Conservation (phyloP, 306 rosid genomes). For the Purshia tridentata region DNA sequence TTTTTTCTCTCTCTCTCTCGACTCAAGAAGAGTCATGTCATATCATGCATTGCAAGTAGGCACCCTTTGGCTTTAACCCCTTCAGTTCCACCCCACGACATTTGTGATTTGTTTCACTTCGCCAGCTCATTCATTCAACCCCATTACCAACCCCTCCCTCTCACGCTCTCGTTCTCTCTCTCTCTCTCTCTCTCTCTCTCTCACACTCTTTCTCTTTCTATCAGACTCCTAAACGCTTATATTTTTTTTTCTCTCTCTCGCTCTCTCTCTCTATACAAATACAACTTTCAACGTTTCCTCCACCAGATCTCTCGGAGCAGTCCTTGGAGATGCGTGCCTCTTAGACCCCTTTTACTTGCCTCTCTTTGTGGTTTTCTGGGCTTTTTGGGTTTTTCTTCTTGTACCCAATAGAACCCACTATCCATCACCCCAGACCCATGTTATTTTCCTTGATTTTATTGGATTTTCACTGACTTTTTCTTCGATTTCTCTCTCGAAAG, state of each 20-base stretch:
- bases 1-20: constrained; percentile 15
- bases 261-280: constrained; percentile 24
- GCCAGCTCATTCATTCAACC: constrained; percentile 74
- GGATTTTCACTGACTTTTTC: constrained; percentile 25
- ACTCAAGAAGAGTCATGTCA: constrained; percentile 44
- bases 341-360: constrained; percentile 17
- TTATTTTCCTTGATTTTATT: constrained; percentile 19
- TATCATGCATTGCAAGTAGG: constrained; percentile 66
- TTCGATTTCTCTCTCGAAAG: constrained; percentile 32
- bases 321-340: constrained; percentile 50
- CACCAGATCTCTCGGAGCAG: constrained; percentile 67
- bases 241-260: neutral
- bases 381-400: constrained; percentile 8
- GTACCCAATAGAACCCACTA: constrained; percentile 25
- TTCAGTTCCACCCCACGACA: constrained; percentile 50
- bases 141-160: constrained; percentile 45
- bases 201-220: constrained; percentile 21
- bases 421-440: constrained; percentile 11
- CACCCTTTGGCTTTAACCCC: constrained; percentile 11
- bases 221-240: constrained; percentile 13
- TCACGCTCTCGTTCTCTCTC: constrained; percentile 20
- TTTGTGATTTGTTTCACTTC: constrained; percentile 34
- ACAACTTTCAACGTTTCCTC: constrained; percentile 45
- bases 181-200: constrained; percentile 24
- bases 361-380: constrained; percentile 25